phyloP scores from a whole-genome alignment of 495 filamentous ascomycete genomes.

The Aspergillus steynii region DNA sequence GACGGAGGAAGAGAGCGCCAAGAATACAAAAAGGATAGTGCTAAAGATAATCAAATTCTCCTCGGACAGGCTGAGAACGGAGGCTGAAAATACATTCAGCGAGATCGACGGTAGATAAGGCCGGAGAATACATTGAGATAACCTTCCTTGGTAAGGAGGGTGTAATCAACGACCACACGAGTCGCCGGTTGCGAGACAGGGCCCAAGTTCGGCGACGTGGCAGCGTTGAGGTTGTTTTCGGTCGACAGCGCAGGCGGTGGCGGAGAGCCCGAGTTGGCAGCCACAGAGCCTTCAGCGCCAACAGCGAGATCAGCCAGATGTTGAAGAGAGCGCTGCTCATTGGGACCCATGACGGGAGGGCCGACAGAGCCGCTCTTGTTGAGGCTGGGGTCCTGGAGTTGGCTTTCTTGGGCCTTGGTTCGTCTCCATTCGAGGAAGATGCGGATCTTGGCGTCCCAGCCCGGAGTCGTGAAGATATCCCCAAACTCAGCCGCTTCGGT shows the following conservation, averaged over 20 bases:
- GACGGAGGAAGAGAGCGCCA: background rate
- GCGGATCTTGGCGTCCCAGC: conserved; percentile 49
- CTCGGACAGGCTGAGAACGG: background rate
- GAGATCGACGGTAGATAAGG: conserved; percentile 40
- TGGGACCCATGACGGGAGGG: conserved; percentile 46
- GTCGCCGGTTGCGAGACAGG: conserved; percentile 30
- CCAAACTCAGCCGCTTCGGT: conserved; percentile 32
- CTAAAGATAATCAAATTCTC: background rate
- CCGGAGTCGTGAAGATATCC: conserved; percentile 40
- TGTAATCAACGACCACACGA: conserved; percentile 45
- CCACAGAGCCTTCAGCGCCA: conserved; percentile 45
- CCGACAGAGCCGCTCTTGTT: conserved; percentile 23
- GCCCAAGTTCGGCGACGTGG: conserved; percentile 31
- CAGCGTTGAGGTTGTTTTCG: conserved; percentile 29
- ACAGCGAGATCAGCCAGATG: conserved; percentile 66
- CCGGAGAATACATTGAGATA: conserved; percentile 50
- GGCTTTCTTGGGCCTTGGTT: conserved; percentile 40
- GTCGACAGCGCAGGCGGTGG: conserved; percentile 35
- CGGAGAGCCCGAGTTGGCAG: conserved; percentile 30
- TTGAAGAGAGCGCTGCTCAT: conserved; percentile 56
- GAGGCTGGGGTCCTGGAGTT: conserved; percentile 36
- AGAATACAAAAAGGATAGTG: background rate
- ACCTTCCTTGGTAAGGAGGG: conserved; percentile 45
- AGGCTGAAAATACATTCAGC: conserved; percentile 15
- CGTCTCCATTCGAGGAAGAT: conserved; percentile 48